A percentile compares a stretch with the other conserved stretches of the same genome.
phyloP scores from a whole-genome alignment of 768 basidiomycete genomes.

The Phlebiopsis flavidoalba region DNA sequence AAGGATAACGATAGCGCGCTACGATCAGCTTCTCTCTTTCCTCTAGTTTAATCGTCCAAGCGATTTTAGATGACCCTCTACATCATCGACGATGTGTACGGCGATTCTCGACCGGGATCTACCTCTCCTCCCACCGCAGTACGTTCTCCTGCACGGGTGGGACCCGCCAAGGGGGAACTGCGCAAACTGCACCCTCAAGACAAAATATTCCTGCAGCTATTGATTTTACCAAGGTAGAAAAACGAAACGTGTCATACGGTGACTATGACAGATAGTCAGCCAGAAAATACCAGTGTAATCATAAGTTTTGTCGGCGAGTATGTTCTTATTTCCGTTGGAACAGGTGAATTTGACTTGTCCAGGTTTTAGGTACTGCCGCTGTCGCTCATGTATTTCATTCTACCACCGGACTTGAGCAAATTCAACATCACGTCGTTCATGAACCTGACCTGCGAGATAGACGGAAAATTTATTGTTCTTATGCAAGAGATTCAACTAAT shows the following conservation, averaged over 20 bases:
- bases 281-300: background rate
- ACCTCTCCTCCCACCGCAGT: background rate
- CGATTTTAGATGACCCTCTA: background rate
- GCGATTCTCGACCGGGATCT: background rate
- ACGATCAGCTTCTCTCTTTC: too few species aligned
- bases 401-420: background rate
- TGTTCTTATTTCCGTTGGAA: background rate
- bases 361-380: background rate
- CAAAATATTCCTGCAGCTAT: background rate
- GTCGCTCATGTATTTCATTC: background rate
- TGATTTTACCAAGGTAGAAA: background rate
- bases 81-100: constrained; percentile 1
- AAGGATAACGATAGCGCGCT: too few species aligned
- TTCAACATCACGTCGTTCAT: background rate
- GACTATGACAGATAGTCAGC: background rate
- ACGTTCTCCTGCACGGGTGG: background rate
- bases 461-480: background rate
- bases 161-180: constrained; percentile 3
- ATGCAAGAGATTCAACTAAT: background rate
- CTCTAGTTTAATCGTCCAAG: too few species aligned
- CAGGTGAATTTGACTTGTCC: background rate
- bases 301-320: constrained; percentile 1
- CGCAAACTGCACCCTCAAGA: background rate
- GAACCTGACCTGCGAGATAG: constrained; percentile 1
- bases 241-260: constrained; percentile 2